These are phyloP conservation scores for Ophiostoma ulmi DNA, from an alignment of 2,329 filamentous ascomycete genomes.

Conservation along the genomic window DNA sequence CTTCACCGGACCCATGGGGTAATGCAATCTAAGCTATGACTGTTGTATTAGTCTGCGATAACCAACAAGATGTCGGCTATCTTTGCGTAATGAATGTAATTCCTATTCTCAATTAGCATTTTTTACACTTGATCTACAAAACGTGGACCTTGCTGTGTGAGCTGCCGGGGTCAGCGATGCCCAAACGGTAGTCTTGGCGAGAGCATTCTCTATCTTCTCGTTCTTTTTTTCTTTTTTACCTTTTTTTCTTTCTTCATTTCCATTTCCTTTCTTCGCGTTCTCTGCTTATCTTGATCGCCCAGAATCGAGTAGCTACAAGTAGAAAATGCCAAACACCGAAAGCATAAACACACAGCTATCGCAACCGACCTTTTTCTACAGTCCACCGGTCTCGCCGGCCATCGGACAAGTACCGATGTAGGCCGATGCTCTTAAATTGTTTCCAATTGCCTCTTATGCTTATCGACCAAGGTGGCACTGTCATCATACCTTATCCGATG, in stretches of 20 bases:
- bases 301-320: neutral
- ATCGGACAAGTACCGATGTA: conserved; percentile 6
- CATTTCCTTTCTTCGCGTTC: neutral
- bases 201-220: neutral
- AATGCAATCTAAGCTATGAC: neutral
- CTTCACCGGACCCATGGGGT: neutral
- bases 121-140: neutral
- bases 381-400: neutral
- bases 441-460: too few species aligned
- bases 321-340: neutral
- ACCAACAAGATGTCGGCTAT: neutral
- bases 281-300: conserved; percentile 2
- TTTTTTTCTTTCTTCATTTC: neutral
- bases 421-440: too few species aligned
- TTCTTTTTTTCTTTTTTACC: neutral
- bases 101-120: neutral
- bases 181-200: neutral
- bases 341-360: neutral
- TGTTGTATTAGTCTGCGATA: neutral
- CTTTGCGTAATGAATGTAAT: neutral
- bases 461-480: too few species aligned
- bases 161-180: neutral
- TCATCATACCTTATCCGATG: too few species aligned
- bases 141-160: neutral
- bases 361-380: neutral